Evolutionary conservation across 495 filamentous ascomycete species (phyloP).

Genomic region (Opeltia flavorubescens): DNA sequence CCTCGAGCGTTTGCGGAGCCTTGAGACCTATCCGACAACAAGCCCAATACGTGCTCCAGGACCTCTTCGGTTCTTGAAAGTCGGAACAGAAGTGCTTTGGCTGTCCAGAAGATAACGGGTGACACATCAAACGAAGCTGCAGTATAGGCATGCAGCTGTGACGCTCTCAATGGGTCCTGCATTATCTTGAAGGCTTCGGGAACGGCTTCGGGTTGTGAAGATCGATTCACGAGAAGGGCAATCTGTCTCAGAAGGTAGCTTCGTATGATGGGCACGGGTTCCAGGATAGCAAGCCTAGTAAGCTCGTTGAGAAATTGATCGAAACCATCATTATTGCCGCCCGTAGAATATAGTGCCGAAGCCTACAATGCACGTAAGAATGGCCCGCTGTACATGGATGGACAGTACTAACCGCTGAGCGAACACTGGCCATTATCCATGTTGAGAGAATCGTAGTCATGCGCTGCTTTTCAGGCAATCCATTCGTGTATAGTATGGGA

Average conservation of each 20-base stretch:
- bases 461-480: constrained; percentile 22
- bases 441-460: constrained; percentile 47
- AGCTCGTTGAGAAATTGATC: constrained; percentile 28
- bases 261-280: constrained; percentile 28
- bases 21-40: constrained; percentile 38
- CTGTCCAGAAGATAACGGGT: constrained; percentile 36
- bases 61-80: constrained; percentile 34
- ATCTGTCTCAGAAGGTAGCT: constrained; percentile 44
- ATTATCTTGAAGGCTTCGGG: constrained; percentile 23
- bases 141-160: constrained; percentile 11
- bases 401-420: constrained; percentile 23
- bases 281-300: constrained; percentile 22
- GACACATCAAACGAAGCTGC: constrained; percentile 11
- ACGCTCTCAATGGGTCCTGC: constrained; percentile 1
- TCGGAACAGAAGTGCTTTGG: constrained; percentile 40
- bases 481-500: constrained; percentile 28
- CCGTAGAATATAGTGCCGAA: constrained; percentile 21
- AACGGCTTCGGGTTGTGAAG: constrained; percentile 34
- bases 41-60: constrained; percentile 34
- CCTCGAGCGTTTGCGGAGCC: constrained; percentile 35
- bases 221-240: constrained; percentile 54
- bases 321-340: constrained; percentile 15
- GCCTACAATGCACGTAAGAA: constrained; percentile 8
- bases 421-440: constrained; percentile 43
- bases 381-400: constrained; percentile 4